These are phyloP conservation scores for Penicillium sp. DNA, from an alignment of 2,329 filamentous ascomycete genomes.

Conservation along the genomic window DNA sequence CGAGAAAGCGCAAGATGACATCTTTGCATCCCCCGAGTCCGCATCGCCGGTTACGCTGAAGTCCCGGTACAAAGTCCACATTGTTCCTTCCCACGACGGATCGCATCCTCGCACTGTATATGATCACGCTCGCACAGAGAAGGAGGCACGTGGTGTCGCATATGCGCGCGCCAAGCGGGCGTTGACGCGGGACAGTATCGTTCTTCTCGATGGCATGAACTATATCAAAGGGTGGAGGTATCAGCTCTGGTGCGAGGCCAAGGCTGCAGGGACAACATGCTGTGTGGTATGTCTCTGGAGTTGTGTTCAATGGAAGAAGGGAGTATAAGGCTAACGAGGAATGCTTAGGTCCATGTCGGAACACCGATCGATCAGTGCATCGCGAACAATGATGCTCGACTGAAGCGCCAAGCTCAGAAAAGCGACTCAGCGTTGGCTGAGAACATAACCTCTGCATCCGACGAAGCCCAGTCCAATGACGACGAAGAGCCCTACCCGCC, in stretches of 20 bases:
- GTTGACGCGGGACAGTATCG: slow-evolving; percentile 54
- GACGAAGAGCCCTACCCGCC: slow-evolving; percentile 45
- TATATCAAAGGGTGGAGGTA: slow-evolving; percentile 66
- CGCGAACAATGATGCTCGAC: slow-evolving; percentile 47
- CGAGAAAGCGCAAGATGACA: slow-evolving; percentile 46
- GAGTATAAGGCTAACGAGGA: slow-evolving; percentile 2
- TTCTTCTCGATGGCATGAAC: slow-evolving; percentile 61
- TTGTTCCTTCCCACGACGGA: slow-evolving; percentile 38
- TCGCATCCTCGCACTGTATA: slow-evolving; percentile 50
- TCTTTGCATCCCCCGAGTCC: slow-evolving; percentile 30
- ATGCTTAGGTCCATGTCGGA: slow-evolving; percentile 51
- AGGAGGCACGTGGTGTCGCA: slow-evolving; percentile 58
- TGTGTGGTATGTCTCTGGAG: slow-evolving; percentile 50
- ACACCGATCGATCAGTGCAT: slow-evolving; percentile 53
- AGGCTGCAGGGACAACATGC: slow-evolving; percentile 56
- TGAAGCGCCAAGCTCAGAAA: slow-evolving; percentile 17
- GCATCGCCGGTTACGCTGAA: slow-evolving; percentile 34
- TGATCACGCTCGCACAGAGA: slow-evolving; percentile 55
- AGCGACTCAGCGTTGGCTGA: not conserved
- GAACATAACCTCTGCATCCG: not conserved
- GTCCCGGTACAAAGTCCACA: slow-evolving; percentile 42
- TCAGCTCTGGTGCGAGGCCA: slow-evolving; percentile 63
- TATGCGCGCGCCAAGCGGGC: slow-evolving; percentile 58
- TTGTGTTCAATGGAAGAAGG: not conserved
- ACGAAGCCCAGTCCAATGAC: slow-evolving; percentile 1